These are phyloP conservation scores for Penicillium parvum DNA, from an alignment of 495 filamentous ascomycete genomes.

Conservation along the genomic window DNA sequence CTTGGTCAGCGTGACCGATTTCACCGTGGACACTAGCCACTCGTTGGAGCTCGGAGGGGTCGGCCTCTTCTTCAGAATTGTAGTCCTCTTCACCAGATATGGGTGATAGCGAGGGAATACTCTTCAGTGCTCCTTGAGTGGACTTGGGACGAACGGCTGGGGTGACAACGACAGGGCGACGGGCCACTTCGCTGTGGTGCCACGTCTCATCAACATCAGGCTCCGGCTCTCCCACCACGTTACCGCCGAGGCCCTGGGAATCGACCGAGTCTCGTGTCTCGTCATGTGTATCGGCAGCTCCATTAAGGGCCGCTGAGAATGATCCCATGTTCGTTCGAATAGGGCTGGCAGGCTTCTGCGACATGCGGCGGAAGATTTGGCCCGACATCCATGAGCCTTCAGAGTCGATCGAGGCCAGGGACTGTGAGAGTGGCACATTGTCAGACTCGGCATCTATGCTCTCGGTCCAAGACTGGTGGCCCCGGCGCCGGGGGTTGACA, in stretches of 20 bases:
- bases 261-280: conserved; percentile 22
- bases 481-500: conserved; percentile 22
- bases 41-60: conserved; percentile 46
- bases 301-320: conserved; percentile 23
- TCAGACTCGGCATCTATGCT: conserved; percentile 32
- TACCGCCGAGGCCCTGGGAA: conserved; percentile 33
- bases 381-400: conserved; percentile 93
- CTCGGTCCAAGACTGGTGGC: conserved; percentile 35
- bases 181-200: conserved; percentile 52
- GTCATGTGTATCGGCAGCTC: conserved; percentile 26
- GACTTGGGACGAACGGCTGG: conserved; percentile 52
- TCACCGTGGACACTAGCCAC: conserved; percentile 63
- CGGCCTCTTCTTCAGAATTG: conserved; percentile 31
- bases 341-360: conserved; percentile 42
- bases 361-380: conserved; percentile 50
- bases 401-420: conserved; percentile 81
- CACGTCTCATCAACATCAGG: conserved; percentile 39
- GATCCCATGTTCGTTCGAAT: conserved; percentile 45
- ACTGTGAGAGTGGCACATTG: conserved; percentile 57
- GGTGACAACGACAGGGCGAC: conserved; percentile 48
- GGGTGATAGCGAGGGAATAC: conserved; percentile 44
- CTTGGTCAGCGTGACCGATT: conserved; percentile 48
- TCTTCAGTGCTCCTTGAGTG: conserved; percentile 64
- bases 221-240: conserved; percentile 33
- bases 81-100: conserved; percentile 42